Evolutionary conservation across 1,139 yeast species (phyloP).

Genomic region (Spathaspora sp.): DNA sequence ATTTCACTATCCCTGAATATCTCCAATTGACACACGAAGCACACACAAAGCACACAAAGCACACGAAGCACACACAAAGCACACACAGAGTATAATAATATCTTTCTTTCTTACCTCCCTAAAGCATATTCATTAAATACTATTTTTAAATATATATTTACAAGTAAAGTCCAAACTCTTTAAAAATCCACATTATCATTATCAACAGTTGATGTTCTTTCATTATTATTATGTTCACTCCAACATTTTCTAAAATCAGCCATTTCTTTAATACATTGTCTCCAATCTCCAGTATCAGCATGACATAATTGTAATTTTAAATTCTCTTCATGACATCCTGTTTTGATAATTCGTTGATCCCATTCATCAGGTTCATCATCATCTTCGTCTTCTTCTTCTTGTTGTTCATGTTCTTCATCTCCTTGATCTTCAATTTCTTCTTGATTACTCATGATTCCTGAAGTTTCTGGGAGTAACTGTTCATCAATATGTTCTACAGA

Average conservation of each 20-base stretch:
- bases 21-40: too few species aligned
- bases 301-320: conserved; percentile 68
- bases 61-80: too few species aligned
- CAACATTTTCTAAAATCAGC: conserved; percentile 68
- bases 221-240: conserved; percentile 57
- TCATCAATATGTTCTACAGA: background rate
- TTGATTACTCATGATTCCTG: background rate
- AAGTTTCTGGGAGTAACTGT: background rate
- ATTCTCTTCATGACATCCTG: conserved; percentile 76
- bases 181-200: conserved; percentile 17
- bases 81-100: too few species aligned
- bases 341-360: conserved; percentile 69
- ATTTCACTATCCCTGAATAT: too few species aligned
- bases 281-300: conserved; percentile 81
- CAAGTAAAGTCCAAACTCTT: background rate
- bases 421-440: background rate
- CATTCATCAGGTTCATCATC: conserved; percentile 71
- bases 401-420: background rate
- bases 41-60: too few species aligned
- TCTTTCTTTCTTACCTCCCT: background rate
- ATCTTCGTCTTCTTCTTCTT: conserved; percentile 17
- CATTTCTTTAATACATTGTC: conserved; percentile 69
- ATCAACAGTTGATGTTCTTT: conserved; percentile 51
- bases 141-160: too few species aligned
- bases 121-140: background rate